Evolutionary conservation across 2,329 filamentous ascomycete species (phyloP).

Genomic region (Aspergillus awamori): DNA sequence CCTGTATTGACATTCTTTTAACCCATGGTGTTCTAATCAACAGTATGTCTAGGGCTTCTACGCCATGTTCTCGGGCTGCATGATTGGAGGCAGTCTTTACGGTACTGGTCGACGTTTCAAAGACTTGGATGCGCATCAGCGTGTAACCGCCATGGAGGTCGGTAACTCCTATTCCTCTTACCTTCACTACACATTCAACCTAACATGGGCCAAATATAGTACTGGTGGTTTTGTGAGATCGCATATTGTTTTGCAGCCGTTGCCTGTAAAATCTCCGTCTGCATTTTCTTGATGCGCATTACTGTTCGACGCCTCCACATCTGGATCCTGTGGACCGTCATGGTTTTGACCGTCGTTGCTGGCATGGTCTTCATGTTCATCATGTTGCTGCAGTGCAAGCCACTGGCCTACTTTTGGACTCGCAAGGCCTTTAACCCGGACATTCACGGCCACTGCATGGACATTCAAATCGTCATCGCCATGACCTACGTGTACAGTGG

Average conservation of each 20-base stretch:
- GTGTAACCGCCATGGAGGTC: slow-evolving; percentile 33
- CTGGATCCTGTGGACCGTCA: slow-evolving; percentile 51
- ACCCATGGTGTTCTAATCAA: slow-evolving; percentile 3
- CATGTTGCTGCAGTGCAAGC: slow-evolving; percentile 58
- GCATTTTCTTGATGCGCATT: slow-evolving; percentile 56
- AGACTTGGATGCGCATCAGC: slow-evolving; percentile 20
- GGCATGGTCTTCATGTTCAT: slow-evolving; percentile 55
- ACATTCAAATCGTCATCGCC: slow-evolving; percentile 36
- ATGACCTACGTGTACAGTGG: slow-evolving; percentile 41
- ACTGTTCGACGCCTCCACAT: slow-evolving; percentile 51
- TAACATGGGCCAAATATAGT: slow-evolving; percentile 16
- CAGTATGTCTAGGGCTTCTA: slow-evolving; percentile 24
- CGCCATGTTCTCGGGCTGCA: slow-evolving; percentile 34
- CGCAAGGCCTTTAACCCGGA: slow-evolving; percentile 25
- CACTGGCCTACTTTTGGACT: slow-evolving; percentile 56
- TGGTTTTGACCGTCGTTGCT: slow-evolving; percentile 49
- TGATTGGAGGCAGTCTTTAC: slow-evolving; percentile 34
- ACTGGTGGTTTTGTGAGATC: slow-evolving; percentile 57
- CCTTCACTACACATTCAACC: not conserved
- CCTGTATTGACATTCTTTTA: not conserved
- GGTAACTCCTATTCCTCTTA: not conserved
- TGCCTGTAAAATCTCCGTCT: slow-evolving; percentile 55
- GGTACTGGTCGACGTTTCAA: slow-evolving; percentile 32
- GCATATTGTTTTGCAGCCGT: slow-evolving; percentile 54
- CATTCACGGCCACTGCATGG: slow-evolving; percentile 47